Evolutionary conservation across 116 monocot species (phyloP).

Genomic region (Thalassia testudinum): DNA sequence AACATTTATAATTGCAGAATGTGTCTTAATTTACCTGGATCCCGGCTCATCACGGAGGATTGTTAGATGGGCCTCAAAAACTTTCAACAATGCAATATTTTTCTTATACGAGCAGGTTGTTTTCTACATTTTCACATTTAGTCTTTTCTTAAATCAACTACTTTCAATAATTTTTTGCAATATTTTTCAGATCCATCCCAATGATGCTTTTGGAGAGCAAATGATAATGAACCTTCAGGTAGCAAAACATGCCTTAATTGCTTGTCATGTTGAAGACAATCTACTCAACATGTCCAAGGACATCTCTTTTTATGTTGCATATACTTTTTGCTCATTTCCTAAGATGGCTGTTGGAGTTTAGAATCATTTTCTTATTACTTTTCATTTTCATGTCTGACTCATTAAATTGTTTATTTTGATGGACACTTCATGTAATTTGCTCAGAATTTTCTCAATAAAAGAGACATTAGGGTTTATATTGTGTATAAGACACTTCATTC

Average conservation of each 20-base stretch:
- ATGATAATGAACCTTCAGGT: slow-evolving; percentile 98
- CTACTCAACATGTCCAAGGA: too few species aligned
- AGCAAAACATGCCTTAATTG: not conserved
- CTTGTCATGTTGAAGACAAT: too few species aligned
- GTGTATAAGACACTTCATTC: too few species aligned
- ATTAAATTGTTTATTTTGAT: too few species aligned
- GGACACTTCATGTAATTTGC: too few species aligned
- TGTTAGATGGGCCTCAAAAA: slow-evolving; percentile 66
- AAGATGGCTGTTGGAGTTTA: too few species aligned
- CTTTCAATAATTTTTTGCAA: not conserved
- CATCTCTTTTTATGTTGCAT: too few species aligned
- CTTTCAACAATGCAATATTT: slow-evolving; percentile 69
- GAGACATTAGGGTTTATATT: too few species aligned
- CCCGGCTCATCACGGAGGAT: slow-evolving; percentile 54
- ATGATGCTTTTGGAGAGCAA: slow-evolving; percentile 98
- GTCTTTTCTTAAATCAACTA: not conserved
- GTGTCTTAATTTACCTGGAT: slow-evolving; percentile 91
- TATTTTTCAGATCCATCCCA: slow-evolving; percentile 60
- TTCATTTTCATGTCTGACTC: too few species aligned
- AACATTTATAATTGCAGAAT: slow-evolving; percentile 95
- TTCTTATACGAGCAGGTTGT: slow-evolving; percentile 86
- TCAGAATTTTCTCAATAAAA: too few species aligned
- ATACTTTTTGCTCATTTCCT: too few species aligned
- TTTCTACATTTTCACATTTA: not conserved
- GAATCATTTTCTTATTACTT: too few species aligned